Conservation (phyloP, 2,329 filamentous ascomycete genomes). For the Sclerotinia nivalis region DNA sequence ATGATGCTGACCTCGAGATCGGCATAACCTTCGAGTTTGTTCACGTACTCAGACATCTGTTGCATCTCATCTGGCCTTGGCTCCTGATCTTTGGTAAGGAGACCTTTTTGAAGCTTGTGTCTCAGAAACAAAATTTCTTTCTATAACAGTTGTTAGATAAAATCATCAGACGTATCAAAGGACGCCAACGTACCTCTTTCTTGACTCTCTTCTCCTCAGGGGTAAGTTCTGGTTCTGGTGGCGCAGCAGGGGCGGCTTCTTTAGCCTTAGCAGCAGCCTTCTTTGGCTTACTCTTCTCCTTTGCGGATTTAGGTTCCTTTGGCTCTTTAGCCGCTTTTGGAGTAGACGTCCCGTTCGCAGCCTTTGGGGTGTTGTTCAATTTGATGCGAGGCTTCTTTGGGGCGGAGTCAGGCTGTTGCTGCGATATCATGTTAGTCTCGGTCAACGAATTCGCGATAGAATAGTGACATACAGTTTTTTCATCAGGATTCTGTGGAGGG, state of each 20-base stretch:
- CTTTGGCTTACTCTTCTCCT: slow-evolving; percentile 47
- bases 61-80: slow-evolving; percentile 87
- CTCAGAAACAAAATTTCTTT: slow-evolving; percentile 88
- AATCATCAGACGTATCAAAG: not conserved
- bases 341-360: slow-evolving; percentile 52
- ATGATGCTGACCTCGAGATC: slow-evolving; percentile 90
- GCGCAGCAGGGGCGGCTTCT: slow-evolving; percentile 53
- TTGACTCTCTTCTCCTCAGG: slow-evolving; percentile 58
- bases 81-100: slow-evolving; percentile 78
- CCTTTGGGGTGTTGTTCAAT: slow-evolving; percentile 67
- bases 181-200: slow-evolving; percentile 54
- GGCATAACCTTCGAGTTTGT: slow-evolving; percentile 75
- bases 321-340: slow-evolving; percentile 32
- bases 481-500: slow-evolving; percentile 54
- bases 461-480: slow-evolving; percentile 59
- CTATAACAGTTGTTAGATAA: slow-evolving; percentile 47
- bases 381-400: slow-evolving; percentile 69
- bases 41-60: slow-evolving; percentile 73
- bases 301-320: slow-evolving; percentile 44
- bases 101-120: slow-evolving; percentile 92
- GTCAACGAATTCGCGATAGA: not conserved
- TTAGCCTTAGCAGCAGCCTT: slow-evolving; percentile 56
- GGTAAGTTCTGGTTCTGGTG: slow-evolving; percentile 59
- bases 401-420: slow-evolving; percentile 48
- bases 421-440: slow-evolving; percentile 1